These are phyloP conservation scores for Dacryopinax primogenitus DNA, from an alignment of 768 basidiomycete genomes.

Conservation along the genomic window DNA sequence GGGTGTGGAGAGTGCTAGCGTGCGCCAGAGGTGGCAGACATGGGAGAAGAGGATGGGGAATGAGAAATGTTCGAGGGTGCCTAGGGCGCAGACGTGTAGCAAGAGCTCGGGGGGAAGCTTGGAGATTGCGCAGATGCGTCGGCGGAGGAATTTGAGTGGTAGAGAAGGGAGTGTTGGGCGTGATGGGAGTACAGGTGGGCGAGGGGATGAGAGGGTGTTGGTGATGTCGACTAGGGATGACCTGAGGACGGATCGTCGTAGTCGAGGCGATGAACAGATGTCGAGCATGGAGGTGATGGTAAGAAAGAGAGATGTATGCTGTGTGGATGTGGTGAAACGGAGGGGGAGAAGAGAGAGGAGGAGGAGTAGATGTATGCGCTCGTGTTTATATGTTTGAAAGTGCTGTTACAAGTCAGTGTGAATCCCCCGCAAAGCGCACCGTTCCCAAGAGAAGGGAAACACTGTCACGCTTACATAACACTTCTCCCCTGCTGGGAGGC, in stretches of 20 bases:
- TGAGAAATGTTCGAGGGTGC: constrained; percentile 33
- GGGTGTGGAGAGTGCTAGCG: constrained; percentile 42
- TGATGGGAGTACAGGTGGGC: not conserved
- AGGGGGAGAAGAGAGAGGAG: not conserved
- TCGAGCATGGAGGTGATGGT: not conserved
- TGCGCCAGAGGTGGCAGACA: constrained; percentile 50
- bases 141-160: not conserved
- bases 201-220: not conserved
- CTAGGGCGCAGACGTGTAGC: constrained; percentile 23
- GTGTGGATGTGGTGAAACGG: not conserved
- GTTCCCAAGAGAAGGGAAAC: not conserved
- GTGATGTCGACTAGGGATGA: constrained; percentile 1
- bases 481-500: not conserved
- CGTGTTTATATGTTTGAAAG: not conserved
- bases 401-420: not conserved
- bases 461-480: not conserved
- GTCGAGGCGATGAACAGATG: not conserved
- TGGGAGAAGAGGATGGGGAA: constrained; percentile 38
- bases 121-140: not conserved
- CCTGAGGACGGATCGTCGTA: not conserved
- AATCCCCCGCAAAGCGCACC: too few species aligned
- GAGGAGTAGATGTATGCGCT: not conserved
- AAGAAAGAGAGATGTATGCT: not conserved
- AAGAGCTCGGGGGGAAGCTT: constrained; percentile 50
- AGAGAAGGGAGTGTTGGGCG: not conserved